Evolutionary conservation across 1,284 basidiomycete genomes (phyloP).

Genomic region (Pseudozyma thailandica): DNA sequence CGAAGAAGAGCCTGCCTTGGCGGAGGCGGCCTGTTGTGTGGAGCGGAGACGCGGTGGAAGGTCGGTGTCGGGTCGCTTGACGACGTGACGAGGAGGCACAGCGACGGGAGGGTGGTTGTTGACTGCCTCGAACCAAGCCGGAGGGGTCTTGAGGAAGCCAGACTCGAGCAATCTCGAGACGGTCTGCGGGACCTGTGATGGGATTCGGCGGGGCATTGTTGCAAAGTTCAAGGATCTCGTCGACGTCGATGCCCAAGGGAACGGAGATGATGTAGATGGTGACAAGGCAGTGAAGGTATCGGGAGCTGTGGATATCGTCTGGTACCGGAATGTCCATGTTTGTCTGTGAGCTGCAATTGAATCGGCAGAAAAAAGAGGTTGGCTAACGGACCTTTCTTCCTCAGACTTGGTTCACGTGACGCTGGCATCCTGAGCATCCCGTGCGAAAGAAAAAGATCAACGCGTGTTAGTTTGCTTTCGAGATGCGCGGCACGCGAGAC

Average conservation of each 20-base stretch:
- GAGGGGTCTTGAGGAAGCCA: constrained; percentile 77
- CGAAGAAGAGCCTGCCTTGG: constrained; percentile 30
- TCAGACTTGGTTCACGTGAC: constrained; percentile 25
- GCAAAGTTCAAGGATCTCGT: too few species aligned
- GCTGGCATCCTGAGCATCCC: neutral
- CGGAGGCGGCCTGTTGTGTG: constrained; percentile 1
- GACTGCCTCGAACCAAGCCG: constrained; percentile 87
- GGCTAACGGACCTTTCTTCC: constrained; percentile 19
- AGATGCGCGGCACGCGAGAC: constrained; percentile 30
- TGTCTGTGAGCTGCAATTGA: neutral
- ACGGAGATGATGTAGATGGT: neutral
- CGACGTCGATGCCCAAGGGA: neutral
- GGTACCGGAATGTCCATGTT: constrained; percentile 1
- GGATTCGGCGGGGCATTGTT: constrained; percentile 83
- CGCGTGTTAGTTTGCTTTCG: constrained; percentile 5
- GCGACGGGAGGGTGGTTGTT: constrained; percentile 86
- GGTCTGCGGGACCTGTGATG: constrained; percentile 87
- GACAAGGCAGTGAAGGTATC: neutral
- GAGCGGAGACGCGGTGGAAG: constrained; percentile 51
- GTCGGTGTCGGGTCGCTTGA: constrained; percentile 71
- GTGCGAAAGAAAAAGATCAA: constrained; percentile 17
- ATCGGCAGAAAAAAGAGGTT: constrained; percentile 13
- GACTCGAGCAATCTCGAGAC: constrained; percentile 83
- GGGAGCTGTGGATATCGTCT: neutral
- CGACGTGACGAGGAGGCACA: constrained; percentile 79